Evolutionary conservation across 1,139 yeast genomes (phyloP).

Genomic region (Pichia terricola): DNA sequence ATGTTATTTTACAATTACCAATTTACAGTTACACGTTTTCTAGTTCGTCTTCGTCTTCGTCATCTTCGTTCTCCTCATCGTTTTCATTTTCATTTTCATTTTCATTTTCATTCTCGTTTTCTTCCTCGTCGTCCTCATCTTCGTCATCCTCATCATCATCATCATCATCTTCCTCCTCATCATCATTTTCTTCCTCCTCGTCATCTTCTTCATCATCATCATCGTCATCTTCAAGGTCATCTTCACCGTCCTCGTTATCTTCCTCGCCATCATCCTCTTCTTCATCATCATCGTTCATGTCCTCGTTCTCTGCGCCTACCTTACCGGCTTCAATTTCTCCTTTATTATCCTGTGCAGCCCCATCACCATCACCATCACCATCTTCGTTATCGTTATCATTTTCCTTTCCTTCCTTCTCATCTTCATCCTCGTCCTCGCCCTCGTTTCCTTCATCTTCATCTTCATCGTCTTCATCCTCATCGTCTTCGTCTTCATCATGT

Average conservation of each 20-base stretch:
- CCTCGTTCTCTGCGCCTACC: not conserved
- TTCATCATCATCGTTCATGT: not conserved
- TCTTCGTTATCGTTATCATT: not conserved
- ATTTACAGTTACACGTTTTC: too few relatives aligned
- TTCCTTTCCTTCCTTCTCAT: not conserved
- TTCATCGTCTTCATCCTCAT: not conserved
- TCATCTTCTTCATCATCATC: not conserved
- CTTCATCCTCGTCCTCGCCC: not conserved
- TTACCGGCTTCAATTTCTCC: not conserved
- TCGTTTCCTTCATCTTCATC: not conserved
- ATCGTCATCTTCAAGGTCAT: not conserved
- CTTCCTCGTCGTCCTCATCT: conserved; percentile 1
- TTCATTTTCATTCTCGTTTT: not conserved
- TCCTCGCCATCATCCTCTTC: not conserved
- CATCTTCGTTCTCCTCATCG: conserved; percentile 2
- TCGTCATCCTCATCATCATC: not conserved
- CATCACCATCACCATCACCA: not conserved
- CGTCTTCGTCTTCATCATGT: not conserved
- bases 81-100: not conserved
- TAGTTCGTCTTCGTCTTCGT: conserved; percentile 9
- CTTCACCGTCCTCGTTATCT: conserved; percentile 5
- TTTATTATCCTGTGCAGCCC: not conserved
- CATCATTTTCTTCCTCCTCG: conserved; percentile 1
- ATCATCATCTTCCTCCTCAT: conserved; percentile 1
- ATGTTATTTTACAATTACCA: not conserved